phyloP scores from a whole-genome alignment of 2,329 filamentous ascomycete genomes.

The Exophiala bonariae region DNA sequence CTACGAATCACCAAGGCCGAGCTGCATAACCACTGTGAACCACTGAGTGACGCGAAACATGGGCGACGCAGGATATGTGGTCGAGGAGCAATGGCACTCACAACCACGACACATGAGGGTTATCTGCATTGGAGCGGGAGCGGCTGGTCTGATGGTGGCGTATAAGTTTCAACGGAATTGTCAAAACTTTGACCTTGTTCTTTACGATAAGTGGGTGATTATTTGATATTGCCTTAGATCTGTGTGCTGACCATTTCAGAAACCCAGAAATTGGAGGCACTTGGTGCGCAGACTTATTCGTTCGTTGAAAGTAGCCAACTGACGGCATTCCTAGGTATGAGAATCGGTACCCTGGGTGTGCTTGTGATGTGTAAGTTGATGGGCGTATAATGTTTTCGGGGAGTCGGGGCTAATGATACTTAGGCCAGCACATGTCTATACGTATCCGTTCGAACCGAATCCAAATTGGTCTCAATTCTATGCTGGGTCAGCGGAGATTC shows the following conservation, averaged over 20 bases:
- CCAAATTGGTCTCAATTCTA: constrained; percentile 27
- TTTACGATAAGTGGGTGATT: background rate
- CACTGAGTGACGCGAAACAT: background rate
- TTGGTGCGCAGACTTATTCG: too few species aligned
- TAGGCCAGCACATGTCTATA: constrained; percentile 23
- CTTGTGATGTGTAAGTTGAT: constrained; percentile 14
- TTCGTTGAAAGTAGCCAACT: too few species aligned
- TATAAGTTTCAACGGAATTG: constrained; percentile 1
- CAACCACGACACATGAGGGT: background rate
- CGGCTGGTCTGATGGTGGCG: background rate
- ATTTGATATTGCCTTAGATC: too few species aligned
- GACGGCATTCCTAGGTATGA: constrained; percentile 35
- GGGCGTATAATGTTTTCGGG: background rate
- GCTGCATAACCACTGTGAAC: background rate
- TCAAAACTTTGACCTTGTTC: background rate
- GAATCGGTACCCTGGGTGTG: constrained; percentile 37
- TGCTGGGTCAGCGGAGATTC: constrained; percentile 28
- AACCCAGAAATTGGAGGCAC: constrained; percentile 1
- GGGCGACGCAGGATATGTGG: background rate
- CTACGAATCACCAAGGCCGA: too few species aligned
- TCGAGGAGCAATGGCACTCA: background rate
- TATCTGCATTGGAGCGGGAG: background rate
- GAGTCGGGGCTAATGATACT: background rate
- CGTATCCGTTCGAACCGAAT: constrained; percentile 25
- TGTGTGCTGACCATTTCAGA: too few species aligned